Conservation (phyloP, 768 basidiomycete species). For the Cantharellus anzutake region DNA sequence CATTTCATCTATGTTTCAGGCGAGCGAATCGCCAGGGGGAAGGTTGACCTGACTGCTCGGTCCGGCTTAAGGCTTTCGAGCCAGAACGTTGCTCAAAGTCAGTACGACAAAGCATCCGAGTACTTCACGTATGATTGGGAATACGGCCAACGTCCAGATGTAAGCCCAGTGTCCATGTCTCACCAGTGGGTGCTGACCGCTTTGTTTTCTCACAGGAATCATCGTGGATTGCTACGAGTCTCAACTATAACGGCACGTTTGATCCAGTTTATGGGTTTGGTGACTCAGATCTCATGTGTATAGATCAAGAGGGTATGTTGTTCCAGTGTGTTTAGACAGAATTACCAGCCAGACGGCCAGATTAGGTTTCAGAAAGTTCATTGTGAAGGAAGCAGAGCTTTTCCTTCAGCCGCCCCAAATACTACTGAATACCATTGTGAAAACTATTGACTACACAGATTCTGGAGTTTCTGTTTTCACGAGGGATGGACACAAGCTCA, state of each 20-base stretch:
- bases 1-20: slow-evolving; percentile 17
- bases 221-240: slow-evolving; percentile 3
- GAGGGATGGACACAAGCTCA: slow-evolving; percentile 23
- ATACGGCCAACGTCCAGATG: slow-evolving; percentile 40
- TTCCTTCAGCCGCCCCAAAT: slow-evolving; percentile 33
- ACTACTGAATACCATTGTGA: slow-evolving; percentile 32
- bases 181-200: slow-evolving; percentile 18
- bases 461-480: slow-evolving; percentile 30
- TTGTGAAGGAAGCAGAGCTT: slow-evolving; percentile 34
- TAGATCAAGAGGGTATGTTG: slow-evolving; percentile 34
- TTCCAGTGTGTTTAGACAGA: not conserved
- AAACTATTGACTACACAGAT: slow-evolving; percentile 26
- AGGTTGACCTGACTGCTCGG: slow-evolving; percentile 35
- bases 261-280: slow-evolving; percentile 35
- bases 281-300: slow-evolving; percentile 29
- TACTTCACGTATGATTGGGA: slow-evolving; percentile 37
- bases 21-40: slow-evolving; percentile 23
- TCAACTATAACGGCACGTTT: slow-evolving; percentile 45
- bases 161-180: slow-evolving; percentile 23
- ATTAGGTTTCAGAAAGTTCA: slow-evolving; percentile 28
- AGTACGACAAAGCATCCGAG: slow-evolving; percentile 33
- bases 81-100: slow-evolving; percentile 22
- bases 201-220: not conserved
- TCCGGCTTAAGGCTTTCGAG: slow-evolving; percentile 36
- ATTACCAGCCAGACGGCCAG: not conserved